phyloP scores from a whole-genome alignment of 306 rosid genomes.

The Lathyrus oleraceus region DNA sequence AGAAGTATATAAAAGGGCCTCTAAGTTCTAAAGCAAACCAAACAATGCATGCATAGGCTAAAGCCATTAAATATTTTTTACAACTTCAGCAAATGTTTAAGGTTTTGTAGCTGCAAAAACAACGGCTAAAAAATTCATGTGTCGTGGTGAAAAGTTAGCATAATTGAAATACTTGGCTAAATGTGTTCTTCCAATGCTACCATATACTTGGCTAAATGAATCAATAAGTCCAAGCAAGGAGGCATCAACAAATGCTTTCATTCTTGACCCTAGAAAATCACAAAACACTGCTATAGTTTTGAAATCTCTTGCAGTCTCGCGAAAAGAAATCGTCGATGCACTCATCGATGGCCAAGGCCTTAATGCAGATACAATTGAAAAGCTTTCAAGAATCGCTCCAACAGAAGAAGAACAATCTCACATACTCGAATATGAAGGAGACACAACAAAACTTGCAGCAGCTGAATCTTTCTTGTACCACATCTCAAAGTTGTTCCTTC shows the following conservation, averaged over 20 bases:
- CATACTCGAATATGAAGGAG: conserved; percentile 62
- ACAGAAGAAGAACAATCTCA: conserved; percentile 69
- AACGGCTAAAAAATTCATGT: no score
- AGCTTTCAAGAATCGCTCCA: conserved; percentile 71
- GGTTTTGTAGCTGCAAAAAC: no score
- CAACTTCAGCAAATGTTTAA: no score
- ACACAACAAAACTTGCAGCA: conserved; percentile 63
- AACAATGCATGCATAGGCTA: conserved; percentile 59
- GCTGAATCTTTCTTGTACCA: conserved; percentile 81
- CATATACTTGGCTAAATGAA: no score
- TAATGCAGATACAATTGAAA: conserved; percentile 66
- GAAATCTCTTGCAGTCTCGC: conserved; percentile 64
- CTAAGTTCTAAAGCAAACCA: conserved; percentile 64
- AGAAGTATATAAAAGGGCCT: conserved; percentile 64
- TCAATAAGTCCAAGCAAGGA: conserved; percentile 34
- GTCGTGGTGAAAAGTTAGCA: no score
- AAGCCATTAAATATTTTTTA: no score
- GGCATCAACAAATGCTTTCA: conserved; percentile 41
- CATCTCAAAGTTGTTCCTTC: conserved; percentile 75
- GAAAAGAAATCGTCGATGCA: conserved; percentile 59
- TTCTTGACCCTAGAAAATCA: conserved; percentile 60
- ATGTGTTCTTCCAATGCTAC: no score
- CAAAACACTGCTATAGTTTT: conserved; percentile 68
- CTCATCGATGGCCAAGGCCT: conserved; percentile 79
- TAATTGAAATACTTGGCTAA: no score